These are phyloP conservation scores for Ramicandelaber brevisporus DNA, from an alignment of 192 early-diverging fungal genomes.

Conservation along the genomic window DNA sequence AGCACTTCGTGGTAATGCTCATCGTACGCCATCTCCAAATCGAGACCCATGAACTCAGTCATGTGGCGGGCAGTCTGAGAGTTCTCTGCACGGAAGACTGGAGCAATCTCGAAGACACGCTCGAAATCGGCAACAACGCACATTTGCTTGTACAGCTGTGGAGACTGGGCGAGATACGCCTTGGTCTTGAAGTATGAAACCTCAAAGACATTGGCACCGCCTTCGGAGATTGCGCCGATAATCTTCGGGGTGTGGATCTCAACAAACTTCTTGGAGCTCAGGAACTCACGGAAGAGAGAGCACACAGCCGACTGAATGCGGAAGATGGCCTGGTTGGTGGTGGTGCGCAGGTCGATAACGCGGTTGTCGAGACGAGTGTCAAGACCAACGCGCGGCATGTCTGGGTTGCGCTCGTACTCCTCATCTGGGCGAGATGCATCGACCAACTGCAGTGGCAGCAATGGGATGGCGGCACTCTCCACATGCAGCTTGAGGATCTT, in stretches of 20 bases:
- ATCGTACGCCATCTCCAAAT: slow-evolving; percentile 97
- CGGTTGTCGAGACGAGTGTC: slow-evolving; percentile 91
- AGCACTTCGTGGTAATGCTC: slow-evolving; percentile 99
- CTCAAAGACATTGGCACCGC: slow-evolving; percentile 95
- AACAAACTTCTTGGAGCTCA: slow-evolving; percentile 51
- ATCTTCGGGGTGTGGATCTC: slow-evolving; percentile 99
- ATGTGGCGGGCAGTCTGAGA: slow-evolving; percentile 94
- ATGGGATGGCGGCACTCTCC: slow-evolving; percentile 38
- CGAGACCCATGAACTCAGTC: slow-evolving; percentile 95
- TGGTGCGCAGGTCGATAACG: slow-evolving; percentile 79
- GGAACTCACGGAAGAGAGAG: slow-evolving; percentile 86
- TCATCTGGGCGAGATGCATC: slow-evolving; percentile 68
- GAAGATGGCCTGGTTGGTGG: slow-evolving; percentile 94
- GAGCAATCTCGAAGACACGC: slow-evolving; percentile 92
- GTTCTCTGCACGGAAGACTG: slow-evolving; percentile 97
- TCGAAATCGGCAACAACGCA: slow-evolving; percentile 91
- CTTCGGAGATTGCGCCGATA: slow-evolving; percentile 75
- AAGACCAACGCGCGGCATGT: slow-evolving; percentile 49
- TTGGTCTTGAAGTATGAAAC: slow-evolving; percentile 87
- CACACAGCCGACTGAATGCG: slow-evolving; percentile 82
- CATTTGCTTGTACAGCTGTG: slow-evolving; percentile 99
- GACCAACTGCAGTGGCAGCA: slow-evolving; percentile 78
- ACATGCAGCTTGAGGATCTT: slow-evolving; percentile 47
- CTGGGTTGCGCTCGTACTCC: slow-evolving; percentile 43
- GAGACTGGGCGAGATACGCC: slow-evolving; percentile 91